Conservation (phyloP, 2,329 filamentous ascomycete genomes). For the Chrysosporium keratinophilum region DNA sequence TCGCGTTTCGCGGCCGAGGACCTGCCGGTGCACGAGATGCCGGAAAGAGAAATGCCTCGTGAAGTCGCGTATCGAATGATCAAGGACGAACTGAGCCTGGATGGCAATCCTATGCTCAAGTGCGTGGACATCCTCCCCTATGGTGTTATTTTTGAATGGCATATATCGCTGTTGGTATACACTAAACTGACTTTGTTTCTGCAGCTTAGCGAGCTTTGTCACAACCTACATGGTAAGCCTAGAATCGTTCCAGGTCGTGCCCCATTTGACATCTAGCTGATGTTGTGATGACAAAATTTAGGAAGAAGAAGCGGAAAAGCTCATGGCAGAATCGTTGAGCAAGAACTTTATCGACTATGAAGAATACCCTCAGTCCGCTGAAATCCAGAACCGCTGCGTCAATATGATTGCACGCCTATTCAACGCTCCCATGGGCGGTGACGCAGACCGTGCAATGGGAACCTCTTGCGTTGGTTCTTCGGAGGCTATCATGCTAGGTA, state of each 20-base stretch:
- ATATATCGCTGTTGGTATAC: no score
- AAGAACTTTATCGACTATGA: slow-evolving; percentile 95
- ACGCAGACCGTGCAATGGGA: slow-evolving; percentile 59
- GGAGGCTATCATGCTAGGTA: slow-evolving; percentile 49
- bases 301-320: slow-evolving; percentile 91
- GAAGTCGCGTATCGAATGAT: slow-evolving; percentile 96
- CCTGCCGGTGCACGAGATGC: slow-evolving; percentile 75
- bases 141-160: not conserved
- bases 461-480: slow-evolving; percentile 84
- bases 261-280: not conserved
- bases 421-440: slow-evolving; percentile 56
- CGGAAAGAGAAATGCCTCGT: slow-evolving; percentile 78
- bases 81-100: slow-evolving; percentile 83
- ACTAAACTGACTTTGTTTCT: not conserved
- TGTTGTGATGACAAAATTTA: slow-evolving; percentile 26
- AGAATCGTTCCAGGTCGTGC: not conserved
- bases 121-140: slow-evolving; percentile 19
- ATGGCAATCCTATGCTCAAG: slow-evolving; percentile 76
- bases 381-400: slow-evolving; percentile 85
- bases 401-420: slow-evolving; percentile 85
- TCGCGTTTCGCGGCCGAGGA: slow-evolving; percentile 72
- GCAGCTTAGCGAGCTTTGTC: slow-evolving; percentile 78
- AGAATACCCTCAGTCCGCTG: slow-evolving; percentile 69
- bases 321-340: slow-evolving; percentile 83
- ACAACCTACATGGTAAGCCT: slow-evolving; percentile 82